Evolutionary conservation across 805 yeast species (phyloP), one percentile per base, ranked within the genome.

Genomic region (Maudiozyma saulgeensis): DNA sequence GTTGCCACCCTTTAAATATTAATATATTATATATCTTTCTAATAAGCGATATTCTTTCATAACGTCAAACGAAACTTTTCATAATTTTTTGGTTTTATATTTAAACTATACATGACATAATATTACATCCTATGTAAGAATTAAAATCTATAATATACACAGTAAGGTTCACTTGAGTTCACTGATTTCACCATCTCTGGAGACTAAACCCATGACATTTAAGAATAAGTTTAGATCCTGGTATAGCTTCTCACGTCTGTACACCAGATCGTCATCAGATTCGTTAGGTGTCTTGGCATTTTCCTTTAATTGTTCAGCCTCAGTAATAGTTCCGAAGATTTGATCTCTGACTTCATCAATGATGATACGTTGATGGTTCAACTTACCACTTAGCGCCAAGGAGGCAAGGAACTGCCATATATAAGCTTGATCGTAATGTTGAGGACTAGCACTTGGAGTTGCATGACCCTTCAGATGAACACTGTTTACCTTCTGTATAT

Each of bases 331-430:
- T 32, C 91, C 93, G 61, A 91, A 91, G 52, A 91, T 90, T 67
- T 87, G 90, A 61, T 87, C 93, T 70, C 97, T 80, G 26, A 88
- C 89, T 64, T 88, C 96, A 66, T 89, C 97, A 41, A 91, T 96
- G 58, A 91, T 85, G 53, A 87, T 80, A 71, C 96, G 79, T 75
- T 91, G 97, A 63, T 90, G 96, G 59, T 84, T 84, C 58, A 87
- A 71, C 63, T 85, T 83, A 55, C 97, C 96, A 53, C 96, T 91
- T 54, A 91, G 73, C 0, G 98, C 91, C 52, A 91, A 76, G 13
- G 96, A 84, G 21, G 99, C 99, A 67, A 91, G 77, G 63, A 91
- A 90, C 70, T 91, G 97, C 99, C 99, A 91, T 46, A 88, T 88
- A 61, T 90, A 89, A 37, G 89, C 79, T 55, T 82, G 89, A 60